These are phyloP conservation scores for Diplodia sapinea DNA, from an alignment of 2,329 filamentous ascomycete species.

Conservation along the genomic window DNA sequence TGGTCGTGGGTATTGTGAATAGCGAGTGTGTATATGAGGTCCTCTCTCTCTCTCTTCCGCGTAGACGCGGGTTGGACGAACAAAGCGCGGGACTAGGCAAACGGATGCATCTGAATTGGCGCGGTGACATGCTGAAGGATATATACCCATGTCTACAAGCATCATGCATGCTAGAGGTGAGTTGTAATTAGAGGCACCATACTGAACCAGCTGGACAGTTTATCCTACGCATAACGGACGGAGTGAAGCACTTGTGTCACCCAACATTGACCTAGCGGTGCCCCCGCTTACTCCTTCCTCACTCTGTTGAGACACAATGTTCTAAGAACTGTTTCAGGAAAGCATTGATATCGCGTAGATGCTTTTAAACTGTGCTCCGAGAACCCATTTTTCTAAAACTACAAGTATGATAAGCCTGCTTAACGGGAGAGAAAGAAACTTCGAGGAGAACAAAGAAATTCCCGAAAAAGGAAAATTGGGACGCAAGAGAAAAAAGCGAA, in stretches of 20 bases:
- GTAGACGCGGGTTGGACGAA: neutral
- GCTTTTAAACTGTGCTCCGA: neutral
- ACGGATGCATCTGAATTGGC: too few relatives aligned
- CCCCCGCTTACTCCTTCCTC: too few relatives aligned
- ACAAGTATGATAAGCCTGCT: slow-evolving; percentile 15
- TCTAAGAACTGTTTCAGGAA: neutral
- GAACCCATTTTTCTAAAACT: slow-evolving; percentile 20
- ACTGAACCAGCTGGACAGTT: neutral
- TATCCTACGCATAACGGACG: neutral
- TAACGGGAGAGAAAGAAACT: neutral
- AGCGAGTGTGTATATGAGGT: too few relatives aligned
- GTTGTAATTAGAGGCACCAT: neutral
- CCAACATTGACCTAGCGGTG: too few relatives aligned
- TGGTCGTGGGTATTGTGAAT: too few relatives aligned
- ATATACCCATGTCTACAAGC: neutral
- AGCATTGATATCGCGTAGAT: neutral
- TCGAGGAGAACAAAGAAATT: neutral
- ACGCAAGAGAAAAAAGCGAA: neutral
- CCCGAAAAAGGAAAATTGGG: neutral
- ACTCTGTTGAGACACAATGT: neutral
- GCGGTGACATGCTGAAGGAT: neutral
- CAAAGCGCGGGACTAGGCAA: too few relatives aligned
- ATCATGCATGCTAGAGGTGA: neutral
- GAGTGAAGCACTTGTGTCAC: too few relatives aligned
- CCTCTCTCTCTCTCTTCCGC: too few relatives aligned